Percentiles rank a stretch among this genome's conserved stretches.
phyloP scores from a whole-genome alignment of 768 basidiomycete species.

The Crassisporium funariophilum region DNA sequence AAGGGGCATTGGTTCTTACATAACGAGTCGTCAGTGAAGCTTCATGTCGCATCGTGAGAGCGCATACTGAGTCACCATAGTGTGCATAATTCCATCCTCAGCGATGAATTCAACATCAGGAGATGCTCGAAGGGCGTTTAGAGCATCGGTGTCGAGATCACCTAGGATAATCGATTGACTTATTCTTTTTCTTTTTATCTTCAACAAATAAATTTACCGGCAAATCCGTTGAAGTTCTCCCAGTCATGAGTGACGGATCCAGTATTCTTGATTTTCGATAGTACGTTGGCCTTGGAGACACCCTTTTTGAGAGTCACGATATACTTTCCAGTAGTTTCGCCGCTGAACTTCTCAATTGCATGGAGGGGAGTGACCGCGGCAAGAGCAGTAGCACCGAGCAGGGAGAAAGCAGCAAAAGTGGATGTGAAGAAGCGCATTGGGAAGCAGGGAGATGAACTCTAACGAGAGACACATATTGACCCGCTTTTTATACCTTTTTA shows the following conservation, averaged over 20 bases:
- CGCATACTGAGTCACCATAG: conserved; percentile 20
- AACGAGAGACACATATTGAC: no score
- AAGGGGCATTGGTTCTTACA: conserved; percentile 27
- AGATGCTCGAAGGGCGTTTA: conserved; percentile 20
- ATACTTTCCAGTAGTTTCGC: conserved; percentile 8
- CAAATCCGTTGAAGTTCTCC: conserved; percentile 26
- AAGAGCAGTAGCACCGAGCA: no score
- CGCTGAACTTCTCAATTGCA: conserved; percentile 6
- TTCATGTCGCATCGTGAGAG: background rate
- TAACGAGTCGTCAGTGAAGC: background rate
- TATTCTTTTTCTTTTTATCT: no score
- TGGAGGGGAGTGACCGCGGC: conserved; percentile 2
- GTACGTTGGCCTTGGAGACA: conserved; percentile 6
- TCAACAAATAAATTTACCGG: conserved; percentile 11
- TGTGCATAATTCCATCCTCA: conserved; percentile 29
- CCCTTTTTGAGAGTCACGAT: conserved; percentile 27
- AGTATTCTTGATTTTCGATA: conserved; percentile 5
- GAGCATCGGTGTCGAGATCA: conserved; percentile 14
- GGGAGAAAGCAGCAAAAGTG: no score
- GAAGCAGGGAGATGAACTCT: no score
- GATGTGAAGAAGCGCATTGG: no score
- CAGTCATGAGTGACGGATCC: conserved; percentile 13
- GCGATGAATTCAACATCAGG: conserved; percentile 25
- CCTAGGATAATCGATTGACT: conserved; percentile 4
- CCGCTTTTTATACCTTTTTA: no score